phyloP scores from a whole-genome alignment of 2,329 filamentous ascomycete genomes.

The Fusarium sp. region DNA sequence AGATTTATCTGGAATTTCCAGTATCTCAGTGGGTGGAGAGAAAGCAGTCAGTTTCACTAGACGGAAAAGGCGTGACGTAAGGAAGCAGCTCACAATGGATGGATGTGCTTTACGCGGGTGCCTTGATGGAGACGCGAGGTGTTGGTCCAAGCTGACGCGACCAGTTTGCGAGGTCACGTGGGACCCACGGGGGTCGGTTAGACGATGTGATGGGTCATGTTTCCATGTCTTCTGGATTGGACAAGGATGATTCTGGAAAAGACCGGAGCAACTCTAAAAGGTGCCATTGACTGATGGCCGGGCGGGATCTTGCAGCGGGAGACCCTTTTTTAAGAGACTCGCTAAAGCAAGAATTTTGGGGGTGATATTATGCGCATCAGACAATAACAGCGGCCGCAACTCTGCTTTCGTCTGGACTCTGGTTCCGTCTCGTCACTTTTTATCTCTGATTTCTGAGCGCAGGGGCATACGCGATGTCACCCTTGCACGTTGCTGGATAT shows the following conservation, averaged over 20 bases:
- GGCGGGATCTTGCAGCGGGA: constrained; percentile 37
- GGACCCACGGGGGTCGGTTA: not conserved
- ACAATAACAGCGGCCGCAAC: not conserved
- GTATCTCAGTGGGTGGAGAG: not conserved
- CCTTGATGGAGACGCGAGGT: constrained; percentile 29
- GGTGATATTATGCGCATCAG: constrained; percentile 19
- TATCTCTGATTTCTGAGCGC: constrained; percentile 13
- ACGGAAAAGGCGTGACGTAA: not conserved
- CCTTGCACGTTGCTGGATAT: constrained; percentile 25
- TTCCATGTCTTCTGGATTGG: constrained; percentile 13
- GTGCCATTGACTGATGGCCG: constrained; percentile 11
- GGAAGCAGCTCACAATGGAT: not conserved
- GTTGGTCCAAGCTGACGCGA: constrained; percentile 46
- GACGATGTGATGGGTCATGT: constrained; percentile 37
- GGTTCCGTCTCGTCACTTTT: constrained; percentile 22
- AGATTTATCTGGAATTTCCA: not conserved
- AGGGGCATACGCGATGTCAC: constrained; percentile 19
- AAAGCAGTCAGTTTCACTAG: not conserved
- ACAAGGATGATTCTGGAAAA: constrained; percentile 28
- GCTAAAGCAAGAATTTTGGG: not conserved
- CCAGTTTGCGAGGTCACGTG: constrained; percentile 51
- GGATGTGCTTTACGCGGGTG: constrained; percentile 40
- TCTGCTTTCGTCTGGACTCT: constrained; percentile 21
- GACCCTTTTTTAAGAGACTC: constrained; percentile 12
- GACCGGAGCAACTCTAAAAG: constrained; percentile 14